These are phyloP conservation scores for Sarocladiaceae sp. DNA, from an alignment of 2,329 filamentous ascomycete genomes.

Conservation along the genomic window DNA sequence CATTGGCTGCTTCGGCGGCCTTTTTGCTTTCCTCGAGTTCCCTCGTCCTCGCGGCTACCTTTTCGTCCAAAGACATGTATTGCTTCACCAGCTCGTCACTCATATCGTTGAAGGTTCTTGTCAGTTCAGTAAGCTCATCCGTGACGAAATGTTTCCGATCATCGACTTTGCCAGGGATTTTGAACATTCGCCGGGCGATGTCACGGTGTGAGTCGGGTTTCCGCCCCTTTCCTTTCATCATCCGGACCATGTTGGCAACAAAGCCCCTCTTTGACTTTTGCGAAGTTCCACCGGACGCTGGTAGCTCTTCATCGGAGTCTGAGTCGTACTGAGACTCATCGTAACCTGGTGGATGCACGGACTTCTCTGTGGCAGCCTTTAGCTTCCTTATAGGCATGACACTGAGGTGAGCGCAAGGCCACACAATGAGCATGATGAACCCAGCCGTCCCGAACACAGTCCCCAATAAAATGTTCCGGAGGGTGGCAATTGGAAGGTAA, in stretches of 20 bases:
- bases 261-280: constrained; percentile 39
- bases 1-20: constrained; percentile 88
- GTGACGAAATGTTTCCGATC: constrained; percentile 69
- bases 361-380: constrained; percentile 67
- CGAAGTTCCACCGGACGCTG: constrained; percentile 33
- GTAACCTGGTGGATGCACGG: constrained; percentile 60
- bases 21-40: constrained; percentile 87
- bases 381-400: constrained; percentile 74
- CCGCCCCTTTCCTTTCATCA: constrained; percentile 24
- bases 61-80: constrained; percentile 76
- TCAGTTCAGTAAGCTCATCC: constrained; percentile 81
- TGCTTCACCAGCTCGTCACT: constrained; percentile 83
- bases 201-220: constrained; percentile 26
- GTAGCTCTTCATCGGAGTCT: constrained; percentile 37
- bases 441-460: constrained; percentile 82
- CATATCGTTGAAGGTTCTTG: constrained; percentile 87
- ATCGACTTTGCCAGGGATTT: constrained; percentile 77
- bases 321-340: constrained; percentile 36
- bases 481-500: constrained; percentile 63
- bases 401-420: constrained; percentile 75
- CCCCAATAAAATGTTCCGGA: constrained; percentile 74
- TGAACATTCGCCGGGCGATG: constrained; percentile 55
- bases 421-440: constrained; percentile 61
- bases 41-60: constrained; percentile 74
- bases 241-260: constrained; percentile 30